These are phyloP conservation scores for Gynochthodes officinalis DNA, from an alignment of 257 asterid genomes.

Conservation along the genomic window DNA sequence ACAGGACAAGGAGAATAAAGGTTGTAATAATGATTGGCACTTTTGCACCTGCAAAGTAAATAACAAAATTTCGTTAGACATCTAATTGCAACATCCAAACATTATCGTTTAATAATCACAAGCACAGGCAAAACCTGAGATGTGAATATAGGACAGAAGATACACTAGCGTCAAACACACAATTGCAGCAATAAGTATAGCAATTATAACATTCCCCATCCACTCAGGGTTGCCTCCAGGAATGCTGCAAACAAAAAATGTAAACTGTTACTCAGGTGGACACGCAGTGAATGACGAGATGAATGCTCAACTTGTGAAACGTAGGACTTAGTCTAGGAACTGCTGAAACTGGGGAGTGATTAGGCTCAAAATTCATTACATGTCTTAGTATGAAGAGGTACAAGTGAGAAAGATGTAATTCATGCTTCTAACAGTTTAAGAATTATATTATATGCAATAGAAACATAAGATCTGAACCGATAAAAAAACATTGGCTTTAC, in stretches of 20 bases:
- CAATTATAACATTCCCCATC: slow-evolving; percentile 54
- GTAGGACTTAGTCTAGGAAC: background rate
- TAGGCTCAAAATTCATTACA: background rate
- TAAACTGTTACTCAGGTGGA: slow-evolving; percentile 6
- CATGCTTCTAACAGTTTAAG: background rate
- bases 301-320: background rate
- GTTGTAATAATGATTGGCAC: slow-evolving; percentile 47
- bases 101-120: background rate
- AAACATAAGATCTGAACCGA: background rate
- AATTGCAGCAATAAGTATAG: slow-evolving; percentile 58
- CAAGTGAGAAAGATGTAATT: background rate
- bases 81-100: background rate
- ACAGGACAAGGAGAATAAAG: slow-evolving; percentile 39
- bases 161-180: slow-evolving; percentile 75
- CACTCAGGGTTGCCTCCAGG: slow-evolving; percentile 88
- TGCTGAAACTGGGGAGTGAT: background rate
- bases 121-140: slow-evolving; percentile 57
- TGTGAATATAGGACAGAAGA: slow-evolving; percentile 82
- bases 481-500: background rate
- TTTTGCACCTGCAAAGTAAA: slow-evolving; percentile 55
- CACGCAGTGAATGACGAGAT: background rate
- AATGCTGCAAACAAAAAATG: slow-evolving; percentile 49
- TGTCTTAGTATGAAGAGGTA: background rate
- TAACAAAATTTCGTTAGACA: background rate
- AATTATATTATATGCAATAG: background rate